Conservation (phyloP, 345 rosid genomes). For the Lenwebbia sp. region DNA sequence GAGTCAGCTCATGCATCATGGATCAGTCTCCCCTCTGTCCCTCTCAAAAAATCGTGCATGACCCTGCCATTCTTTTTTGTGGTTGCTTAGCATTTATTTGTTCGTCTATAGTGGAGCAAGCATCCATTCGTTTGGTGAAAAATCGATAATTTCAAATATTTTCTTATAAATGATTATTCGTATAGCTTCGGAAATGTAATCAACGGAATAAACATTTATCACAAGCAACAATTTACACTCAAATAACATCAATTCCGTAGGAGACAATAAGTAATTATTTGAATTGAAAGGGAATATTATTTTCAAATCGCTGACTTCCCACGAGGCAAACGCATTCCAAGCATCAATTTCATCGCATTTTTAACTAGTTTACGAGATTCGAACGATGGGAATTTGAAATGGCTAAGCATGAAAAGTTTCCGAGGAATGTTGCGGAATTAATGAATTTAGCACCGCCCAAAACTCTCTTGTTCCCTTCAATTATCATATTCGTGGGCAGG, state of each 20-base stretch:
- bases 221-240: neutral
- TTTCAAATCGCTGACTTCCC: neutral
- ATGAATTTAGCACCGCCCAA: neutral
- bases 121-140: neutral
- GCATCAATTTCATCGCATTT: neutral
- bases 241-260: accelerated
- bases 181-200: neutral
- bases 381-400: neutral
- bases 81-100: neutral
- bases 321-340: accelerated
- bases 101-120: neutral
- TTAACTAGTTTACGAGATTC: neutral
- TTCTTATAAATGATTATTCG: neutral
- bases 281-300: neutral
- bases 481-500: neutral
- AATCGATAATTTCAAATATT: neutral
- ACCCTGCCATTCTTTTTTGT: neutral
- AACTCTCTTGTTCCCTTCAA: neutral
- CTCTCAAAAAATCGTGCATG: neutral
- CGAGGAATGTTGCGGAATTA: neutral
- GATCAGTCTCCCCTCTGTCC: neutral
- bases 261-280: neutral
- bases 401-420: neutral
- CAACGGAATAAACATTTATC: accelerated
- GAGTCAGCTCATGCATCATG: neutral